Evolutionary conservation across 1,284 basidiomycete genomes (phyloP).

Genomic region (Wallemia hederae): DNA sequence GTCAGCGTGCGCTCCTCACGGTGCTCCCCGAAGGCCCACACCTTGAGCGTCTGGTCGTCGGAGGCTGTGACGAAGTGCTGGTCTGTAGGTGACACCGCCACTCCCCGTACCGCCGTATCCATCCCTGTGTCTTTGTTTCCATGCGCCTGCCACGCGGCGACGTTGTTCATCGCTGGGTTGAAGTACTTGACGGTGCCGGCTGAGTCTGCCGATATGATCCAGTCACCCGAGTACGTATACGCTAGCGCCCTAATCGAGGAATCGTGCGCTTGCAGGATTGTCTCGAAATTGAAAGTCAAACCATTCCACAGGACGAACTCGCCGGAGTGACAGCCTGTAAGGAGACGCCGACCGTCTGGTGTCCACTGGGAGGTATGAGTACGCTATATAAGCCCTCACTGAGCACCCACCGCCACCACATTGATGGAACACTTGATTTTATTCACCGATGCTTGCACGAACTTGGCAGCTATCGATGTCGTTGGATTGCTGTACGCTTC

Average conservation of each 20-base stretch:
- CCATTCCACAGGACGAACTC: constrained; percentile 99
- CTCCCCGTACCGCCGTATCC: constrained; percentile 36
- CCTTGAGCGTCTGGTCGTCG: constrained; percentile 73
- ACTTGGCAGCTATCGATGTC: constrained; percentile 75
- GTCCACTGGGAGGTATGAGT: constrained; percentile 41
- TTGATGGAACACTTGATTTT: constrained; percentile 94
- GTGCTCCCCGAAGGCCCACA: constrained; percentile 84
- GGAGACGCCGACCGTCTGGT: constrained; percentile 64
- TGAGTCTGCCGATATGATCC: constrained; percentile 76
- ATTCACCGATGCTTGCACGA: constrained; percentile 93
- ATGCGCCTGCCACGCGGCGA: constrained; percentile 73
- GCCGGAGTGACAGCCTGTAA: constrained; percentile 85
- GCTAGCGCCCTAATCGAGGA: constrained; percentile 64
- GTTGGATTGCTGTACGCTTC: constrained; percentile 70
- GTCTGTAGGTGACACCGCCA: constrained; percentile 78
- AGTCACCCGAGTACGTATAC: constrained; percentile 71
- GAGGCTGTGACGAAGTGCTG: constrained; percentile 71
- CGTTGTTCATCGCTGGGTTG: constrained; percentile 92
- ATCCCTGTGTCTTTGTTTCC: constrained; percentile 25
- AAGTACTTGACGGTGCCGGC: constrained; percentile 92
- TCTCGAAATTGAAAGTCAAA: constrained; percentile 96
- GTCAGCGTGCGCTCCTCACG: constrained; percentile 59
- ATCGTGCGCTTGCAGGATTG: constrained; percentile 77
- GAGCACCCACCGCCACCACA: constrained; percentile 46
- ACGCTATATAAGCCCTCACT: background rate